Base-by-base conservation (phyloP, 1,139 yeast species). In the Debaryomyces robertsiae region DNA sequence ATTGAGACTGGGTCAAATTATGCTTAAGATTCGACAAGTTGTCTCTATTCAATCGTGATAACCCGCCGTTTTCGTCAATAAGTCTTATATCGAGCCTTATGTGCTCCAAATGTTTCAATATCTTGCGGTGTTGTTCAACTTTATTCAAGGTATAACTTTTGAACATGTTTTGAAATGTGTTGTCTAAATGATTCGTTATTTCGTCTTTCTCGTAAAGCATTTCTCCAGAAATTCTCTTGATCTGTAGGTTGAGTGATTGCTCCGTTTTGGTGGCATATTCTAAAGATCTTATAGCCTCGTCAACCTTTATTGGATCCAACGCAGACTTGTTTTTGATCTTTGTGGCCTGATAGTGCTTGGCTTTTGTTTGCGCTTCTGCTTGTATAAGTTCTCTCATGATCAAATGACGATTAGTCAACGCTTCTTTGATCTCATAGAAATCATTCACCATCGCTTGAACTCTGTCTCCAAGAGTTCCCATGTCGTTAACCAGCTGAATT, bases 371-470 rank as follows among this genome's bases (percentile, higher is more conserved):
- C 4, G 81, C 78, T 56, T 91, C 95, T 1, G 97, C 94, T 53
- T 81, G 86, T 18, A 79, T 58, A 39, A 89, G 69, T 50, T 94
- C 98, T 42, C 97, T 75, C 96, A 93, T 93, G 35, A 93, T 67
- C 42, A 93, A 70, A 61, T 94, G 96, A 43, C 98, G 75, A 61
- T 91, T 91, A 0, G 98, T 94, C 43, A 93, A 69, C 0, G 96
- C 86, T 61, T 93, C 98, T 61, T 93, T 94, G 40, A 91, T 86
- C 46, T 85, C 84, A 60, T 85, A 93, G 18, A 93, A 83, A 53
- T 91, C 97, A 45, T 79, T 77, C 4, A 81, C 68, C 27, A 89
- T 66, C 54, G 78, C 69, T 45, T 72, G 79, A 9, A 89, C 60
- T 0, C 88, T 88, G 53, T 91, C 98, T 1, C 89, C 90, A 36